A percentile compares a stretch with the other conserved stretches of the same genome.
Conservation (phyloP, 73 alveolate species). For the Paramecium octaurelia region DNA sequence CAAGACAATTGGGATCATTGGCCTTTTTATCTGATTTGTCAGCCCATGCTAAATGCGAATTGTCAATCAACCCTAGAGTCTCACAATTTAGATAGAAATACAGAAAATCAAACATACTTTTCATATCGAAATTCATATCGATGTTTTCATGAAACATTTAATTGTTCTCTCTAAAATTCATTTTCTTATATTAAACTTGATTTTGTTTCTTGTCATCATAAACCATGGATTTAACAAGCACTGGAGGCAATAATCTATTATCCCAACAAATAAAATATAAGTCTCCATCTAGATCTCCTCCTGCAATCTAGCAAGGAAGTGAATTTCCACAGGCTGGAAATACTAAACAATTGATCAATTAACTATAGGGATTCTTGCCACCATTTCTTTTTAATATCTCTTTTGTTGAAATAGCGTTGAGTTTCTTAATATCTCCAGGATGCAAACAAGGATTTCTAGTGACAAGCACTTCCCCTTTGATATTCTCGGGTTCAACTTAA, state of each 20-base stretch:
- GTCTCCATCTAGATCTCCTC: slow-evolving; percentile 73
- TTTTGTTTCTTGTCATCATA: slow-evolving; percentile 56
- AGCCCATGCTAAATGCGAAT: slow-evolving; percentile 84
- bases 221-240: slow-evolving; percentile 66
- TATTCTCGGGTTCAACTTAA: not conserved
- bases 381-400: not conserved
- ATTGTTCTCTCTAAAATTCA: slow-evolving; percentile 11
- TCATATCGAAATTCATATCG: slow-evolving; percentile 35
- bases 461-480: slow-evolving; percentile 88
- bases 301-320: slow-evolving; percentile 49
- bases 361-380: slow-evolving; percentile 45
- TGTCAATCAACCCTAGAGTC: slow-evolving; percentile 81
- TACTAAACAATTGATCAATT: not conserved
- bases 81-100: slow-evolving; percentile 75
- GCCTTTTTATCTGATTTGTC: slow-evolving; percentile 73
- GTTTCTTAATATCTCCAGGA: slow-evolving; percentile 96
- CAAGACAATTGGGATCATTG: slow-evolving; percentile 71
- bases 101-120: slow-evolving; percentile 76
- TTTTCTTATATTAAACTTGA: not conserved
- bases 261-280: slow-evolving; percentile 80
- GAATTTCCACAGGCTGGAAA: slow-evolving; percentile 16
- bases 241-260: slow-evolving; percentile 68
- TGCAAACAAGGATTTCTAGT: slow-evolving; percentile 96
- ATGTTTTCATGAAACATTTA: not conserved
- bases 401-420: slow-evolving; percentile 78